These are phyloP conservation scores for Acacia concinna DNA, from an alignment of 331 rosid species.

Conservation along the genomic window DNA sequence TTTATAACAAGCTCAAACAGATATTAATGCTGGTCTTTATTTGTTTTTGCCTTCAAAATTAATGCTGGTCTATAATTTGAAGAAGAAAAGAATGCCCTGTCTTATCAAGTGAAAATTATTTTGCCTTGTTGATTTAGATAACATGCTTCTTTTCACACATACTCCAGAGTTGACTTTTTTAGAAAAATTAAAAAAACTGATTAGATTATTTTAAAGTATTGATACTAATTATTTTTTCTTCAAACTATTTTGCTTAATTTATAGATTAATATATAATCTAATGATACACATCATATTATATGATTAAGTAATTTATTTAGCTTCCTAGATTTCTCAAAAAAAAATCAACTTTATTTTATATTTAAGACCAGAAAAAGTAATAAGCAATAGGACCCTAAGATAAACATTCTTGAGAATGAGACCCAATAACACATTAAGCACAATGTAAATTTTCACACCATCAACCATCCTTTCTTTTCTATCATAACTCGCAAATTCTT, in stretches of 20 bases:
- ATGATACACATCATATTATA: too few relatives aligned
- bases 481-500: constrained; percentile 20
- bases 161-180: too few relatives aligned
- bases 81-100: background rate
- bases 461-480: background rate
- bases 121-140: background rate
- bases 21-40: background rate
- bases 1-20: background rate
- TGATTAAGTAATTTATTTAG: too few relatives aligned
- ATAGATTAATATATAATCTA: too few relatives aligned
- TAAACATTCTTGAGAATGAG: background rate
- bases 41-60: too few relatives aligned
- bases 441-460: background rate
- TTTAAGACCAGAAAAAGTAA: too few relatives aligned
- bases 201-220: too few relatives aligned
- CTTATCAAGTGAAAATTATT: background rate
- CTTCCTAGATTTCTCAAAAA: too few relatives aligned
- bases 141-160: constrained; percentile 8
- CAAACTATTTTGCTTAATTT: too few relatives aligned
- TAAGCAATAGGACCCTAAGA: constrained; percentile 13
- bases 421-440: constrained; percentile 11
- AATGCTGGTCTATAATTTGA: background rate
- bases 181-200: too few relatives aligned
- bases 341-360: too few relatives aligned
- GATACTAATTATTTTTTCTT: too few relatives aligned